A percentile compares a stretch with the other conserved stretches of the same genome.
Evolutionary conservation across 2,329 filamentous ascomycete species (phyloP).

Genomic region (Epicoccum sorghinum): DNA sequence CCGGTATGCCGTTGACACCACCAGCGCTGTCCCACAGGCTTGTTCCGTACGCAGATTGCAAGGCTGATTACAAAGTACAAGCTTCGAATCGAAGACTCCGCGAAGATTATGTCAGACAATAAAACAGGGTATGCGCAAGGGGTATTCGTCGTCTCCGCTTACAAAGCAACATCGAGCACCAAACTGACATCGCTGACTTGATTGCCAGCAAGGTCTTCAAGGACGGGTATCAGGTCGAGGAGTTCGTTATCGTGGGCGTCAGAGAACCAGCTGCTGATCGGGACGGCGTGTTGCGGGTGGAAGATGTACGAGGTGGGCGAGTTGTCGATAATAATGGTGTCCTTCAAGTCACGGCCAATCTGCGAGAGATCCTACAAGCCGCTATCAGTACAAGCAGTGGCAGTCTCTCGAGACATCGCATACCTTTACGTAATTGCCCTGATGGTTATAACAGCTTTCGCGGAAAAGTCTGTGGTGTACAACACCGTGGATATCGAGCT

Average conservation of each 20-base stretch:
- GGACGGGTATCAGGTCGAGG: slow-evolving; percentile 93
- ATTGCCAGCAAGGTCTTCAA: slow-evolving; percentile 89
- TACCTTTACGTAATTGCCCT: slow-evolving; percentile 97
- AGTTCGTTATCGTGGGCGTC: slow-evolving; percentile 99
- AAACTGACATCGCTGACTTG: slow-evolving; percentile 96
- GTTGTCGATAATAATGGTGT: slow-evolving; percentile 99
- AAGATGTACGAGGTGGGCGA: slow-evolving; percentile 99
- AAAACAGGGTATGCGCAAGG: slow-evolving; percentile 33
- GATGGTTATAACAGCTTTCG: slow-evolving; percentile 98
- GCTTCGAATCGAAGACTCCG: slow-evolving; percentile 30
- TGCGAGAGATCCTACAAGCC: slow-evolving; percentile 79
- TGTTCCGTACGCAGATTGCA: slow-evolving; percentile 44
- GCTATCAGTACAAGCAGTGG: slow-evolving; percentile 10
- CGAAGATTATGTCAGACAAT: slow-evolving; percentile 27
- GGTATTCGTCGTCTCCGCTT: slow-evolving; percentile 42
- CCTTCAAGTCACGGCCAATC: slow-evolving; percentile 90
- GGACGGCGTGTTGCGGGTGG: slow-evolving; percentile 97
- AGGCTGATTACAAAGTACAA: slow-evolving; percentile 48
- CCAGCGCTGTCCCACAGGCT: slow-evolving; percentile 7
- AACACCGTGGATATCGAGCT: slow-evolving; percentile 95
- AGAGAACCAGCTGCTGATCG: slow-evolving; percentile 99
- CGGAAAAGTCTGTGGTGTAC: slow-evolving; percentile 96
- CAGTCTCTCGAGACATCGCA: not conserved
- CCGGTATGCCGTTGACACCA: not conserved
- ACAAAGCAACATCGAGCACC: slow-evolving; percentile 86